Evolutionary conservation across 345 rosid species (phyloP), one percentile per base, ranked within the genome.

Genomic region (Sisymbrium irio): DNA sequence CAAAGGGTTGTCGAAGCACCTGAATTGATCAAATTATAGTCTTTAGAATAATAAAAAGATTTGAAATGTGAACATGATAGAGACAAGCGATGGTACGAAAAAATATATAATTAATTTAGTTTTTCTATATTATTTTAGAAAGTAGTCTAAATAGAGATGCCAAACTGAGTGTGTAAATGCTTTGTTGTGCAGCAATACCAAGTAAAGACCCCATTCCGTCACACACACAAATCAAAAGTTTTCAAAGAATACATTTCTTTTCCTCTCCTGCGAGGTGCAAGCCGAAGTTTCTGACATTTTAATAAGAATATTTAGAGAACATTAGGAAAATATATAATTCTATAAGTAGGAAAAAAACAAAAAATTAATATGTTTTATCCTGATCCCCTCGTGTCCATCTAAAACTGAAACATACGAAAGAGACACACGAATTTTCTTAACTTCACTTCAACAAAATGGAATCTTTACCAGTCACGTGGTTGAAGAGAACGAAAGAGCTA

Each of bases 101-200:
- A 12, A 22, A 15, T 6, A 39, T 9, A 51, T 37, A 44, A 1
- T 3, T 10, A 35, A n/a, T n/a, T 14, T 32, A 7, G 33, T 19
- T 33, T n/a, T 70, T 12, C 15, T 37, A 11, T 10, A 18, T 22
- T 61, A 3, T 7, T 11, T 22, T 12, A 39, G 56, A 75, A 67
- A 68, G 70, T 62, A 50, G 70, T 62, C 33, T 54, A 22, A 62
- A 62, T 37, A 62, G 17, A 45, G 69, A 69, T 20, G 65, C 51
- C 9, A 62, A 69, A 63, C 66, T 55, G 71, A 69, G 71, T 76
- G 75, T 76, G 75, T 55, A 3, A 37, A 76, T 69, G 75, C 79
- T 76, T 76, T 62, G 69, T 69, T 69, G 79, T 17, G 79, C 79
- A 69, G 65, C 79, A 62, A 76, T 69, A 63, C 65, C 66, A 68